These are phyloP conservation scores for Pichia sp. DNA, from an alignment of 1,139 yeast species.

Conservation along the genomic window DNA sequence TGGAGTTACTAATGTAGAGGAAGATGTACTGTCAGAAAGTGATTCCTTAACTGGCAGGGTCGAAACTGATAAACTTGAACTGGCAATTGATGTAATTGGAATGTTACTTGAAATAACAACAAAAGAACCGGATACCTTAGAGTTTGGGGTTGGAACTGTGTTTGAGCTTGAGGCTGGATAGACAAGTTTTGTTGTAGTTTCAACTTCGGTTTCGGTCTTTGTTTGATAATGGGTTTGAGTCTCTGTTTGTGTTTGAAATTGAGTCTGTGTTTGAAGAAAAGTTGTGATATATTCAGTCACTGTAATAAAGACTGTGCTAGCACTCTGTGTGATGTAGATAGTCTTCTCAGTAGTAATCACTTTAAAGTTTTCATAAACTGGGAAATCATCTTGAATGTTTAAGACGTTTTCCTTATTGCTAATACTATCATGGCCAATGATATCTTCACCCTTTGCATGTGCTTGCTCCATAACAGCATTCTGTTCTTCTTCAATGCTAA, in stretches of 20 bases:
- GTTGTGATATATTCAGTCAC: constrained; percentile 17
- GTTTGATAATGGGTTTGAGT: background rate
- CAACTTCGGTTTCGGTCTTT: background rate
- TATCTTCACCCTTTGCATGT: background rate
- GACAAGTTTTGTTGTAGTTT: background rate
- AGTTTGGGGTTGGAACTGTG: no score
- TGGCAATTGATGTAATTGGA: no score
- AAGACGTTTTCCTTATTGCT: constrained; percentile 1
- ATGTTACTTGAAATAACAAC: no score
- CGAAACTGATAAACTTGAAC: no score
- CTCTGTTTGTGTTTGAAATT: background rate
- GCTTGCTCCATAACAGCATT: background rate
- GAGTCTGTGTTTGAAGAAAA: background rate
- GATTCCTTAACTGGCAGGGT: no score
- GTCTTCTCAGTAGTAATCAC: constrained; percentile 14
- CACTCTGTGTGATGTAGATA: constrained; percentile 27
- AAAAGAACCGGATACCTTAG: no score
- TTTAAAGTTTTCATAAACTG: constrained; percentile 7
- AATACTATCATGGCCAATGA: constrained; percentile 8
- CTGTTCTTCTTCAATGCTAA: background rate
- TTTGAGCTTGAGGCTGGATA: background rate
- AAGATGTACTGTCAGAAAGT: no score
- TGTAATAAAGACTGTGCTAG: constrained; percentile 26
- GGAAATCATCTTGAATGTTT: constrained; percentile 9
- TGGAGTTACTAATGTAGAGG: no score